phyloP scores from a whole-genome alignment of 2,329 filamentous ascomycete genomes.

The Geoglossum cookeanum region DNA sequence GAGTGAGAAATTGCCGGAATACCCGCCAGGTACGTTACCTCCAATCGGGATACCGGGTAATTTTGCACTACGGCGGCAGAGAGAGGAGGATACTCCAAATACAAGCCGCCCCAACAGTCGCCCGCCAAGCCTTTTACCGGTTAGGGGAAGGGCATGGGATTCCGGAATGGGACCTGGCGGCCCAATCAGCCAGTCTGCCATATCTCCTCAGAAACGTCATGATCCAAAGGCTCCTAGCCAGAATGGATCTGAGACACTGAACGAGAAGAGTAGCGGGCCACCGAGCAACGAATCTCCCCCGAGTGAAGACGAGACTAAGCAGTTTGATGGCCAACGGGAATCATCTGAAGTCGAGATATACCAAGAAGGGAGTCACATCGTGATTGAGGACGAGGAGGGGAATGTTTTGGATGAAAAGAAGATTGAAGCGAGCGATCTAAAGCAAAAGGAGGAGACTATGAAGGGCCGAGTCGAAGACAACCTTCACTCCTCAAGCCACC shows the following conservation, averaged over 20 bases:
- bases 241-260: constrained; percentile 25
- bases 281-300: constrained; percentile 12
- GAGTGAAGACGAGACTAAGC: not conserved
- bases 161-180: constrained; percentile 62
- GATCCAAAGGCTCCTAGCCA: constrained; percentile 17
- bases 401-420: constrained; percentile 51
- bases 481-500: constrained; percentile 15
- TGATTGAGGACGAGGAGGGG: constrained; percentile 73
- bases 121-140: constrained; percentile 29
- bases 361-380: constrained; percentile 57
- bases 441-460: constrained; percentile 26
- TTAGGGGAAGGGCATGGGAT: constrained; percentile 47
- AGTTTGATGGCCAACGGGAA: constrained; percentile 7
- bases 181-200: constrained; percentile 76
- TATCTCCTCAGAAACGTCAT: constrained; percentile 40
- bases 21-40: constrained; percentile 22
- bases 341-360: constrained; percentile 42
- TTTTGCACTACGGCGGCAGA: constrained; percentile 56
- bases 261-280: constrained; percentile 23
- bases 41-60: constrained; percentile 43
- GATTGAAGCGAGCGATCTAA: constrained; percentile 11
- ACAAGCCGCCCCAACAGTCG: constrained; percentile 35
- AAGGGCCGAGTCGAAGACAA: constrained; percentile 19
- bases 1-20: constrained; percentile 39
- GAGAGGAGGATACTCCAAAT: constrained; percentile 47